Evolutionary conservation across 176 grass and related monocot genomes (phyloP).

Genomic region (Musa schizocarpa): DNA sequence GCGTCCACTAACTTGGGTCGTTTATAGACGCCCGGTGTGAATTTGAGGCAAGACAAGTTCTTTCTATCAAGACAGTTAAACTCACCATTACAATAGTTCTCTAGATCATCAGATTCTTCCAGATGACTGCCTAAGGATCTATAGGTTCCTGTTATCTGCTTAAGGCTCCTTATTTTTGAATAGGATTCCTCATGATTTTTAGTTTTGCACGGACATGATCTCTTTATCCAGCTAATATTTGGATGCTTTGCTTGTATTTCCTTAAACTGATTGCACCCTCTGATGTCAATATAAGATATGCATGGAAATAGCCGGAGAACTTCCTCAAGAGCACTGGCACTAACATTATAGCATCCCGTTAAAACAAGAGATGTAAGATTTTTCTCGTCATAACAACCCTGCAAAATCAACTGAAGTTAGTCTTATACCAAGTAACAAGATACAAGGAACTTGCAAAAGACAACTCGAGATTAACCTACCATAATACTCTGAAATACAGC

Average conservation of each 20-base stretch:
- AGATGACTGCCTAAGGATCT: constrained; percentile 44
- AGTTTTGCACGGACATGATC: constrained; percentile 20
- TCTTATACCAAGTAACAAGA: constrained; percentile 11
- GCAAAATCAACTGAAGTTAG: constrained; percentile 25
- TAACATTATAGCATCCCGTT: constrained; percentile 70
- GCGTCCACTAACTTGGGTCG: constrained; percentile 86
- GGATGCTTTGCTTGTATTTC: constrained; percentile 73
- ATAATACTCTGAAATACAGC: constrained; percentile 49
- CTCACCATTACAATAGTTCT: constrained; percentile 47
- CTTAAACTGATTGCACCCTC: constrained; percentile 73
- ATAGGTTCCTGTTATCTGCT: constrained; percentile 49
- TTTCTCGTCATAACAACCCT: constrained; percentile 75
- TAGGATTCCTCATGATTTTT: constrained; percentile 42
- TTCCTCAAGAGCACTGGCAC: constrained; percentile 50
- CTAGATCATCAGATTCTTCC: constrained; percentile 59
- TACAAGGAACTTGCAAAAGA: constrained; percentile 21
- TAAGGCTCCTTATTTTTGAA: constrained; percentile 67
- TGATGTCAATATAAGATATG: constrained; percentile 65
- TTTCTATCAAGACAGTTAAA: constrained; percentile 28
- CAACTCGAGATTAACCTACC: constrained; percentile 39
- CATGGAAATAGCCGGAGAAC: constrained; percentile 47
- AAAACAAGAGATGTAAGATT: constrained; percentile 67
- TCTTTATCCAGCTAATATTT: constrained; percentile 67
- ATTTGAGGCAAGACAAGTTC: constrained; percentile 46
- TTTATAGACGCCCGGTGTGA: constrained; percentile 94